Evolutionary conservation across 1,284 basidiomycete species (phyloP).

Genomic region (Phaffia rhodozyma): DNA sequence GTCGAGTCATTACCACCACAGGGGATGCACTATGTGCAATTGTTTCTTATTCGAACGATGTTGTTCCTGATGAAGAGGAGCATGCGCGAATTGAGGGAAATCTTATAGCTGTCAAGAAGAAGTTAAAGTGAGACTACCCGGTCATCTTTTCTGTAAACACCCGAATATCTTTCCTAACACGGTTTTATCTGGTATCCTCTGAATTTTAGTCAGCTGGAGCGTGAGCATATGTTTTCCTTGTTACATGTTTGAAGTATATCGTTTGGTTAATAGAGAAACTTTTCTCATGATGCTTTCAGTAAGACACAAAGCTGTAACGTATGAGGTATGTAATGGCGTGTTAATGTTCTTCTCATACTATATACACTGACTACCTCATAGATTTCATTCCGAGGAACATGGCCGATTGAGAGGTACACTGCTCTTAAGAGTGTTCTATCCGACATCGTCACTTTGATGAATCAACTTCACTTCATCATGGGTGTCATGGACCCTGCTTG

Average conservation of each 20-base stretch:
- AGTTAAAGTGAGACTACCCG: not conserved
- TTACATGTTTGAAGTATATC: not conserved
- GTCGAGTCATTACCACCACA: slow-evolving; percentile 7
- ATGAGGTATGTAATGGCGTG: not conserved
- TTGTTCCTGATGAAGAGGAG: not conserved
- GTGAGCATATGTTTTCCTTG: not conserved
- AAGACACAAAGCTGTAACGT: not conserved
- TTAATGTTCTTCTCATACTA: too few relatives aligned
- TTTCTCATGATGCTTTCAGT: not conserved
- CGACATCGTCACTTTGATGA: slow-evolving; percentile 4
- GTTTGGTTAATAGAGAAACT: too few relatives aligned
- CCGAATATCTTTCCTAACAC: not conserved
- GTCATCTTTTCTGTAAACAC: not conserved
- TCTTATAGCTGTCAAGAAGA: slow-evolving; percentile 16
- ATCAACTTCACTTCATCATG: slow-evolving; percentile 15
- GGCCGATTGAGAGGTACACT: slow-evolving; percentile 13
- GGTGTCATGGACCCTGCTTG: slow-evolving; percentile 4
- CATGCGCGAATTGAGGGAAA: slow-evolving; percentile 10
- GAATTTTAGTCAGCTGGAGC: not conserved
- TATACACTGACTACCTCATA: too few relatives aligned
- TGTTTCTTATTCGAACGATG: not conserved
- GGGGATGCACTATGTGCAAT: slow-evolving; percentile 14
- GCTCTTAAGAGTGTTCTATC: slow-evolving; percentile 4
- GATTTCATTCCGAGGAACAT: slow-evolving; percentile 6
- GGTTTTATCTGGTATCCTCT: not conserved